These are phyloP conservation scores for Petunia hybrid DNA, from an alignment of 305 asterid genomes.

Conservation along the genomic window DNA sequence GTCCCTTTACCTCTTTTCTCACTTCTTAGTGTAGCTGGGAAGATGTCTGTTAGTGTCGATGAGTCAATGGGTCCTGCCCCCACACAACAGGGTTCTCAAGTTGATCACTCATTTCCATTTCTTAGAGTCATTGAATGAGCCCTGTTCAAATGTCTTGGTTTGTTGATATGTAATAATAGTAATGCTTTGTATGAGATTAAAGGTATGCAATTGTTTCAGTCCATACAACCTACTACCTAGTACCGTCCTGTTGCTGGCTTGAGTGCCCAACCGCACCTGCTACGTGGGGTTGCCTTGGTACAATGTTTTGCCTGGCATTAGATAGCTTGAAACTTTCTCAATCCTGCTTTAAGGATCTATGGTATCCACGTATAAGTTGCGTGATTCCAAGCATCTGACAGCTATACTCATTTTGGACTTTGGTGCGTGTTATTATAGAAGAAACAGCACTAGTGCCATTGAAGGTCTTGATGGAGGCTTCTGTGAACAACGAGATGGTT, in stretches of 20 bases:
- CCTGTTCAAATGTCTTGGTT: conserved; percentile 38
- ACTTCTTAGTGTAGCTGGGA: conserved; percentile 87
- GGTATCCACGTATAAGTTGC: too few relatives aligned
- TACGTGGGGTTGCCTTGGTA: conserved; percentile 76
- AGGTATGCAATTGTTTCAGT: conserved; percentile 50
- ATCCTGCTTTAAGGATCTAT: too few relatives aligned
- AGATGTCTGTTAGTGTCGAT: conserved; percentile 57
- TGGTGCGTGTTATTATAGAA: too few relatives aligned
- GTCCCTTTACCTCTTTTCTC: too few relatives aligned
- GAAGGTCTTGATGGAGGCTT: too few relatives aligned
- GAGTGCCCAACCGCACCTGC: conserved; percentile 86
- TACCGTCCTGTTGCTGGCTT: conserved; percentile 93
- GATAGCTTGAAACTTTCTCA: conserved; percentile 78
- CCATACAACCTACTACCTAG: conserved; percentile 92
- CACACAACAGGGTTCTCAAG: conserved; percentile 91
- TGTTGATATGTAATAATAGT: background rate
- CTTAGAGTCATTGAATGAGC: conserved; percentile 97
- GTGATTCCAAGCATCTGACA: too few relatives aligned
- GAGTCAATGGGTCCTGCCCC: too few relatives aligned
- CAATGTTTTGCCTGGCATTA: conserved; percentile 67
- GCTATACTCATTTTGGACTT: too few relatives aligned
- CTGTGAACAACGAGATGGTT: too few relatives aligned
- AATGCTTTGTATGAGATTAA: too few relatives aligned
- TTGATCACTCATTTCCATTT: conserved; percentile 94
- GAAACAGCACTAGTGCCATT: too few relatives aligned